A percentile compares a stretch with the other conserved stretches of the same genome.
Conservation (phyloP, 1,284 basidiomycete genomes). For the Pseudozyma sp. region DNA sequence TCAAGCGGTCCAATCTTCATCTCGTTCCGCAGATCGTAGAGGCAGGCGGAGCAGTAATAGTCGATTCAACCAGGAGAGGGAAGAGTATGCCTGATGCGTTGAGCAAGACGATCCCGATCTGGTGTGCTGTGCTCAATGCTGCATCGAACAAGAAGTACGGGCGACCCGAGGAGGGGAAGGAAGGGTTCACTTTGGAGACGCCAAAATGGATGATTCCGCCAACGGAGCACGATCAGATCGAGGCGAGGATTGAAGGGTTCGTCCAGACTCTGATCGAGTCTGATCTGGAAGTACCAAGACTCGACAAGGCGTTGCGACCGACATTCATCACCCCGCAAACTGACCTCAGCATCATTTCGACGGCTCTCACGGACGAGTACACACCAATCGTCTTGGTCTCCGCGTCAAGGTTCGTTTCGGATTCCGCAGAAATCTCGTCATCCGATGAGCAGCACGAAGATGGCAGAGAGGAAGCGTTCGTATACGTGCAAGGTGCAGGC, state of each 20-base stretch:
- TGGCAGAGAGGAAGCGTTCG: slow-evolving; percentile 71
- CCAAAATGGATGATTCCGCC: slow-evolving; percentile 58
- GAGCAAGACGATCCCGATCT: slow-evolving; percentile 93
- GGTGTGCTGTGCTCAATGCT: slow-evolving; percentile 91
- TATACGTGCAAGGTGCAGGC: slow-evolving; percentile 87
- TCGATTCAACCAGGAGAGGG: slow-evolving; percentile 92
- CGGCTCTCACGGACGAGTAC: slow-evolving; percentile 67
- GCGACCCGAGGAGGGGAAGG: slow-evolving; percentile 60
- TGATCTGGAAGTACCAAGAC: slow-evolving; percentile 62
- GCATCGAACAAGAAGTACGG: slow-evolving; percentile 70
- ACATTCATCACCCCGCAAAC: slow-evolving; percentile 74
- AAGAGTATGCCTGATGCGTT: slow-evolving; percentile 95
- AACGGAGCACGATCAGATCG: slow-evolving; percentile 75
- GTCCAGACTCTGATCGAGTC: slow-evolving; percentile 74
- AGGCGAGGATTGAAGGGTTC: slow-evolving; percentile 76
- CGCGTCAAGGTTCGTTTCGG: slow-evolving; percentile 76
- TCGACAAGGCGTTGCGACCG: slow-evolving; percentile 75
- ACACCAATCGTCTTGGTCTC: slow-evolving; percentile 81
- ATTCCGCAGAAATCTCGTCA: slow-evolving; percentile 71
- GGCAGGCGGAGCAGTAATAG: slow-evolving; percentile 83
- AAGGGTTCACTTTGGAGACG: slow-evolving; percentile 55
- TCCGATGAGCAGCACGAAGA: not conserved
- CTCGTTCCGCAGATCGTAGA: slow-evolving; percentile 76
- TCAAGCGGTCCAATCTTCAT: slow-evolving; percentile 81
- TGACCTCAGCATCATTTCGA: slow-evolving; percentile 1